Base-by-base conservation (phyloP, 2,329 filamentous ascomycete genomes). In the Pseudocercospora ulei region DNA sequence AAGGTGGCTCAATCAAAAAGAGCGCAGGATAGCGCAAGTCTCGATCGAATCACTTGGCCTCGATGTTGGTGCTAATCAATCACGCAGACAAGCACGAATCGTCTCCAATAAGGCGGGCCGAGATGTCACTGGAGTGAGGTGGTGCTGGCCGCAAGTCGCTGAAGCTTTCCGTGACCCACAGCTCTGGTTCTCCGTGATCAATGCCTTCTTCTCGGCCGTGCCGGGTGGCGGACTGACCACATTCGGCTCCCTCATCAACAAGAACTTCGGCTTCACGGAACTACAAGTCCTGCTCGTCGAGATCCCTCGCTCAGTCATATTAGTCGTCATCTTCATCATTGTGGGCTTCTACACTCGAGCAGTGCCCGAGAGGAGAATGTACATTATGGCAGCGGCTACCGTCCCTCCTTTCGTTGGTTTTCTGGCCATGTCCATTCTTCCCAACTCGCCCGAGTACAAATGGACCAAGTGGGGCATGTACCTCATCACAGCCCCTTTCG, bases 381-480 rank as follows among this genome's bases (percentile, higher is more conserved):
- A 54, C 36, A 50, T 62, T 40, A 63, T 61, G 59, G 51, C 55
- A 2, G 38, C 44, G 3, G 44, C 51, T 9, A 51, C 46, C 16
- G 44, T 62, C 5, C 53, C 59, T 1, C 51, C 60, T 1, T 62
- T 62, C 41, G 41, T 57, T 20, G 61, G 61, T 2, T 43, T 62
- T 17, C 51, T 63, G 2, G 51, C 47, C 3, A 54, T 63, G 51
- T 54, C 59, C 1, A 47, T 62, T 12, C 51, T 62, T 3, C 58
- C 59, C 7, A 57, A 61, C 39, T 49, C 46, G 0, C 39, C 50
- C 0, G 39, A 48, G 3, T 54, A 58, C 28, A 57, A 56, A 44
- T 62, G 61, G 60, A 57, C 51, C 1, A 62, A 62, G 47, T 61
- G 57, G 58, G 55, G 55, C 20, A 41, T 46, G 12, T 61, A 62